phyloP scores from a whole-genome alignment of 2,329 filamentous ascomycete species.

The Fusarium verticillioides region DNA sequence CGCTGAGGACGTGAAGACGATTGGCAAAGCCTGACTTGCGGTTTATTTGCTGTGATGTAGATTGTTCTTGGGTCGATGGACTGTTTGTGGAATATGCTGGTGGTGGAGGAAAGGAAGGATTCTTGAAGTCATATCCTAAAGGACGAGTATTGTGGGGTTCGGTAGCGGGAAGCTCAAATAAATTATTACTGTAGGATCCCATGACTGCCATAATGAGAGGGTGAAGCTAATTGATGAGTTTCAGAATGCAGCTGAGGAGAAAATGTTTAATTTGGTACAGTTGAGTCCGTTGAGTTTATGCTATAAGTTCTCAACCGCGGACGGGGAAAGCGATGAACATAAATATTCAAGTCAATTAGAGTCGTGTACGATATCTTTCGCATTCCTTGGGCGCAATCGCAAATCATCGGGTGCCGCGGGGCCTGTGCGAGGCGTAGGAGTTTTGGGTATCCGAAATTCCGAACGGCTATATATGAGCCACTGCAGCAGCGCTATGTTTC shows the following conservation, averaged over 20 bases:
- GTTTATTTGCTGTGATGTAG: no score
- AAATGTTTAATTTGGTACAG: no score
- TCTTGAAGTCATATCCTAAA: background rate
- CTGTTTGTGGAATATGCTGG: background rate
- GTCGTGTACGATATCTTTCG: rapidly evolving
- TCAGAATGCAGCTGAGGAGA: background rate
- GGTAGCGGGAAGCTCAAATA: background rate
- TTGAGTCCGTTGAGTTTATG: background rate
- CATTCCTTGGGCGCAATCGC: background rate
- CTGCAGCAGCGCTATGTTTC: background rate
- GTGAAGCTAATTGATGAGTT: background rate
- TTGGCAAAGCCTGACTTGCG: background rate
- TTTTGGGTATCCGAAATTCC: background rate
- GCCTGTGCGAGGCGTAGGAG: background rate
- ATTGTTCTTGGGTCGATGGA: background rate
- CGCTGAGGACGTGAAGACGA: background rate
- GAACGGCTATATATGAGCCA: background rate
- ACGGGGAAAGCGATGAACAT: background rate
- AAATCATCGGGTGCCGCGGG: background rate
- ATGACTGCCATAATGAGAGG: background rate
- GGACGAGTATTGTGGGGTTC: no score
- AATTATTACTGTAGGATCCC: background rate
- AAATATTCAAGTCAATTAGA: no score
- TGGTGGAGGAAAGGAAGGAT: background rate
- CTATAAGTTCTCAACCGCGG: background rate